Percentiles rank a stretch among this genome's conserved stretches.
phyloP scores from a whole-genome alignment of 352 stramenopile species.

The Halophytophthora batemanensis region DNA sequence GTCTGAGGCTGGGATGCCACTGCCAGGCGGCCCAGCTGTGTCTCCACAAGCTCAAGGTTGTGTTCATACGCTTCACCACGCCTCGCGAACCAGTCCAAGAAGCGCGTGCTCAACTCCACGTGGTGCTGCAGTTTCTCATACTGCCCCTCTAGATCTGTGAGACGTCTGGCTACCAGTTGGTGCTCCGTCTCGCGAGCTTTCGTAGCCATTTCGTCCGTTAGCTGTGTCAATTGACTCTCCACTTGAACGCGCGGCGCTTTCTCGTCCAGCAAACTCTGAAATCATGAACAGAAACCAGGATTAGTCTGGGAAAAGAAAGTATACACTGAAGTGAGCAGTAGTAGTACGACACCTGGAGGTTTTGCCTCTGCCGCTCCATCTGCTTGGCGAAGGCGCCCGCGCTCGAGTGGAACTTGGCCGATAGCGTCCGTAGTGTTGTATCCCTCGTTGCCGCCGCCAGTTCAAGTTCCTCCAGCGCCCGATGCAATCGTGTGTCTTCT shows the following conservation, averaged over 20 bases:
- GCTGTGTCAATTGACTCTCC: conserved; percentile 5
- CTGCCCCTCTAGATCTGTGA: conserved; percentile 12
- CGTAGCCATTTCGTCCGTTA: conserved; percentile 19
- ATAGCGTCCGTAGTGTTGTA: conserved; percentile 25
- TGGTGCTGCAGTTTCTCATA: conserved; percentile 39
- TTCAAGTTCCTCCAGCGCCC: conserved; percentile 11
- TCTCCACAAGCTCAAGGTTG: conserved; percentile 66
- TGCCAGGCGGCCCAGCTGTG: conserved; percentile 50
- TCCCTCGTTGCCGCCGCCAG: conserved; percentile 21
- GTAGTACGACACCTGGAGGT: conserved; percentile 24
- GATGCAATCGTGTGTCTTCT: conserved; percentile 17
- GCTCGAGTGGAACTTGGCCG: conserved; percentile 34
- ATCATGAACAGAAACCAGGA: conserved; percentile 2
- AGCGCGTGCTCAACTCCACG: conserved; percentile 50
- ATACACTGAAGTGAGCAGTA: not conserved
- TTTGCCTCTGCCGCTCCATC: conserved; percentile 25
- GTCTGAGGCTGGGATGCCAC: conserved; percentile 28
- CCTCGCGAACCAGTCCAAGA: conserved; percentile 71
- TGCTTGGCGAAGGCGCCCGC: conserved; percentile 16
- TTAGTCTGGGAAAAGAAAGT: no score
- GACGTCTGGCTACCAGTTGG: conserved; percentile 9
- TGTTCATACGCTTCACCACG: conserved; percentile 73
- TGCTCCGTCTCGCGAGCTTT: conserved; percentile 16
- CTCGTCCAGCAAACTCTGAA: conserved; percentile 16
- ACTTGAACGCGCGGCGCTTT: conserved; percentile 21